Percentiles rank a stretch among this genome's conserved stretches.
Conservation (phyloP, 306 rosid genomes). For the Dryas drummondii region DNA sequence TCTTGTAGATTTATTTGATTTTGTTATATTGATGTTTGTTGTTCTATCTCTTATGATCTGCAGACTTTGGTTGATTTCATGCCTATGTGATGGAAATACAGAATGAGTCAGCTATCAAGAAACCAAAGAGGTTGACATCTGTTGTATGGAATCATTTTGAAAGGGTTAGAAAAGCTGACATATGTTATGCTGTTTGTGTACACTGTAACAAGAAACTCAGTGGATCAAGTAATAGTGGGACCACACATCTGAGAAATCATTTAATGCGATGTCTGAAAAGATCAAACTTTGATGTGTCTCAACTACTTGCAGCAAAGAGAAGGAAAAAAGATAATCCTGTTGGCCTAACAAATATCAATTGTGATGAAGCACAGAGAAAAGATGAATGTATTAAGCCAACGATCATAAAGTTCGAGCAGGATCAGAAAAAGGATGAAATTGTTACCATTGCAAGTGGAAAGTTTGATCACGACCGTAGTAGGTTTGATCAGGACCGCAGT, state of each 20-base stretch:
- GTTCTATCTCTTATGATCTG: slow-evolving; percentile 20
- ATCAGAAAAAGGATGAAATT: slow-evolving; percentile 77
- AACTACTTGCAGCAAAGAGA: slow-evolving; percentile 86
- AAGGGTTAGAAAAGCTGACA: slow-evolving; percentile 83
- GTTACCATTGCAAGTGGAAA: slow-evolving; percentile 54
- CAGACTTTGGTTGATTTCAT: slow-evolving; percentile 37
- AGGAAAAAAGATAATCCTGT: slow-evolving; percentile 71
- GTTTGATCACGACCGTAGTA: slow-evolving; percentile 84
- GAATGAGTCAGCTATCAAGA: slow-evolving; percentile 64
- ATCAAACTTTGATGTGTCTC: slow-evolving; percentile 88
- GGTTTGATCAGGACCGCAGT: slow-evolving; percentile 73
- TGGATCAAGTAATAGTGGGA: slow-evolving; percentile 98
- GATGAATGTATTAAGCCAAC: slow-evolving; percentile 68
- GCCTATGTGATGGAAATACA: slow-evolving; percentile 69
- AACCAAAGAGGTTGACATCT: slow-evolving; percentile 89
- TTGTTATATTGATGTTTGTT: not conserved
- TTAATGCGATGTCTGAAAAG: slow-evolving; percentile 91
- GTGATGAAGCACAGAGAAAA: slow-evolving; percentile 77
- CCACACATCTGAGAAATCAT: slow-evolving; percentile 96
- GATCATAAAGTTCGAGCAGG: slow-evolving; percentile 70
- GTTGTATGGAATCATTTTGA: slow-evolving; percentile 99
- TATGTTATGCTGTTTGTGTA: slow-evolving; percentile 85
- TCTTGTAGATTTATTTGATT: not conserved
- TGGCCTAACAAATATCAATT: slow-evolving; percentile 54
- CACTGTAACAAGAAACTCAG: slow-evolving; percentile 97